Conservation (phyloP, 2,329 filamentous ascomycete species). For the Colletotrichum kahawae region DNA sequence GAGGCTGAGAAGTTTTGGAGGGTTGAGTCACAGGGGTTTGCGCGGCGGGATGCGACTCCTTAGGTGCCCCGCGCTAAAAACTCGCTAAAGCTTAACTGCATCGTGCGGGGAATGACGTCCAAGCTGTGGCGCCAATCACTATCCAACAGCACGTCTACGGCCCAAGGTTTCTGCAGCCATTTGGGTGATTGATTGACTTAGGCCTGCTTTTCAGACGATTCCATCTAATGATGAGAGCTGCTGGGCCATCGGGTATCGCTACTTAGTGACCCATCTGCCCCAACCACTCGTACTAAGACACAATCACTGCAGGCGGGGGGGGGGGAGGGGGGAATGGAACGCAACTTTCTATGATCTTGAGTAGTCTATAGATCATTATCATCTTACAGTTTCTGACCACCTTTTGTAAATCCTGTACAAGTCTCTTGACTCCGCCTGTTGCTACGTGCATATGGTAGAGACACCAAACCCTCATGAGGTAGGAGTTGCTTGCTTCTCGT, state of each 20-base stretch:
- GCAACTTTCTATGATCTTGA: neutral
- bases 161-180: neutral
- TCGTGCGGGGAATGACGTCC: constrained; percentile 20
- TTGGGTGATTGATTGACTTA: neutral
- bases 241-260: neutral
- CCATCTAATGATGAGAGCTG: neutral
- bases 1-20: constrained; percentile 21
- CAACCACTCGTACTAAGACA: neutral
- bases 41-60: constrained; percentile 18
- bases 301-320: neutral
- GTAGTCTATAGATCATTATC: neutral
- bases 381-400: neutral
- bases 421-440: neutral
- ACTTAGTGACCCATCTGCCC: neutral
- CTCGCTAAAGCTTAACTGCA: constrained; percentile 23
- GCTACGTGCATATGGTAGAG: neutral
- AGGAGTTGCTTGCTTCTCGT: neutral
- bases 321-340: too few species aligned
- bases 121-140: constrained; percentile 4
- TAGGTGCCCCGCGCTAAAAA: constrained; percentile 22
- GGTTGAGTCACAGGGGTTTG: constrained; percentile 23
- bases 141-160: neutral
- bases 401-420: neutral
- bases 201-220: neutral
- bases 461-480: neutral